Base-by-base conservation (phyloP, 148 eudicot species). In the Beta vulgaris region DNA sequence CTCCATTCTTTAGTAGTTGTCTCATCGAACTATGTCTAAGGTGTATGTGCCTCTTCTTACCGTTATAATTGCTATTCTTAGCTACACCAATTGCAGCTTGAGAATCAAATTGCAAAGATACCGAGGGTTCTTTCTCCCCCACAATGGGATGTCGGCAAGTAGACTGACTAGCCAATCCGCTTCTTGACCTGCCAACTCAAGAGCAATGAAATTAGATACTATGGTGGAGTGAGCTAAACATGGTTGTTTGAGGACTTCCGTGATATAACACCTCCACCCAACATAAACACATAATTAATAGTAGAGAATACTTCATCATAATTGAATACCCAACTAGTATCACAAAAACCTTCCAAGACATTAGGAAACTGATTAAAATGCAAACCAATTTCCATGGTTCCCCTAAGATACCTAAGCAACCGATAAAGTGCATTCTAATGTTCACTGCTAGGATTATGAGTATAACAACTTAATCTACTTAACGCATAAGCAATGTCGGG, bases 221-320 rank as follows among this genome's bases (percentile, higher is more conserved):
- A 62, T 62, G 36, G 67, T 62, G 7, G 16, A 62, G 16, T 62
- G 35, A 26, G 35, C 6, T 32, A 64, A 14, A 64, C 68, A 34
- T 10, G 43, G 23, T 64, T 64, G 68, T 64, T 64, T 13, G 43
- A 64, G 5, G n/a, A n/a, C n/a, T 21, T 36, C 67, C 39, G 31
- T 62, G 37, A 62, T 12, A 62, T 62, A 7, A 42, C 39, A 3
- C 63, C 69, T 10, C 76, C 58, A 61, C 76, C 67, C 21, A 39
- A 62, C 59, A 48, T 19, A 7, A 36, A 36, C 23, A 39, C 29
- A 37, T 37, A 65, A 35, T 46, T 28, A 16, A 44, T 65, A 65
- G 69, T 37, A 19, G 69, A 65, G 19, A 26, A 18, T 1, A 65
- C 28, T 23, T 39, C 26, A 65, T 65, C 46, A 23, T 36, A 21